phyloP scores from a whole-genome alignment of 805 yeast genomes.

The Myxozyma neotropica region DNA sequence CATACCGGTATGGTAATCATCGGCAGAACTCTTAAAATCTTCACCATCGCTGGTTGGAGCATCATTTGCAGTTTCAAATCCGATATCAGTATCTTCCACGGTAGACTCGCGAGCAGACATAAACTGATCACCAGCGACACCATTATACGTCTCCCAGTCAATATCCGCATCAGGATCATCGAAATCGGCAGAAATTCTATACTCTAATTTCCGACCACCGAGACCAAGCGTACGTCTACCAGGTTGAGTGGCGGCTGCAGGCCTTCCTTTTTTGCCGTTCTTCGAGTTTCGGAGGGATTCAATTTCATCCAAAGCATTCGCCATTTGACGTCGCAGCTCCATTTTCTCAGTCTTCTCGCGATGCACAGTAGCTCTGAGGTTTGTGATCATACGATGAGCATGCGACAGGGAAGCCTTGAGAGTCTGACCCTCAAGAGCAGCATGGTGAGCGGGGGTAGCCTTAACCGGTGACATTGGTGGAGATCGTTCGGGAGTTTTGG shows the following conservation, averaged over 20 bases:
- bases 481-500: conserved; percentile 38
- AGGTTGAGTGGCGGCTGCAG: not conserved
- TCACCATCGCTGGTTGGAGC: conserved; percentile 39
- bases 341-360: conserved; percentile 50
- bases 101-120: conserved; percentile 35
- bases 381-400: conserved; percentile 65
- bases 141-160: conserved; percentile 35
- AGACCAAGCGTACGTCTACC: conserved; percentile 15
- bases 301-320: conserved; percentile 38
- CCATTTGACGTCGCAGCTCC: conserved; percentile 41
- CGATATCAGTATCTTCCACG: conserved; percentile 36
- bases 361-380: conserved; percentile 54
- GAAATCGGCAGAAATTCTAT: conserved; percentile 22
- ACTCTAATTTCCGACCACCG: conserved; percentile 19
- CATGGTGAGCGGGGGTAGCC: conserved; percentile 40
- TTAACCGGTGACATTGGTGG: conserved; percentile 44
- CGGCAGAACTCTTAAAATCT: conserved; percentile 13
- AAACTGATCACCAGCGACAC: conserved; percentile 30
- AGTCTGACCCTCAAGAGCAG: conserved; percentile 63
- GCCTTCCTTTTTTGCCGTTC: conserved; percentile 8
- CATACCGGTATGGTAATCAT: conserved; percentile 37
- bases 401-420: conserved; percentile 63
- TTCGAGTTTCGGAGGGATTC: conserved; percentile 20
- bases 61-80: conserved; percentile 33
- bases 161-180: conserved; percentile 23